phyloP scores from a whole-genome alignment of 345 rosid genomes.

The Hibiscus trionum region DNA sequence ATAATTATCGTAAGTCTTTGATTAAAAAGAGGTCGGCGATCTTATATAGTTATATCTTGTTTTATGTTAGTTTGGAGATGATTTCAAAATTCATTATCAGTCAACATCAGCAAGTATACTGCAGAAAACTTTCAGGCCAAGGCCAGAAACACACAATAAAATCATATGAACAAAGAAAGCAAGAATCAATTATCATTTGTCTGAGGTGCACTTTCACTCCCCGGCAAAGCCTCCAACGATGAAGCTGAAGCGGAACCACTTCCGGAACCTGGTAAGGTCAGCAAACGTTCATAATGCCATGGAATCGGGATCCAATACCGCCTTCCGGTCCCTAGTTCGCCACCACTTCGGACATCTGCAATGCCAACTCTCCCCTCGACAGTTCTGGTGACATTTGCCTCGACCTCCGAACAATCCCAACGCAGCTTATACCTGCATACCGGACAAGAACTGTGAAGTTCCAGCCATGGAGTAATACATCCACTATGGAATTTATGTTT shows the following conservation, averaged over 20 bases:
- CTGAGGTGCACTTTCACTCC: constrained; percentile 9
- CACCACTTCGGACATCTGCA: neutral
- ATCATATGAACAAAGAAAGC: too few species aligned
- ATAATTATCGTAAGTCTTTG: too few species aligned
- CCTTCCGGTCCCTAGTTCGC: constrained; percentile 10
- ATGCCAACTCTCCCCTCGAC: neutral
- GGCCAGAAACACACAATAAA: neutral
- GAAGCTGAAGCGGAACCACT: constrained; percentile 13
- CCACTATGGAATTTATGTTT: constrained; percentile 49
- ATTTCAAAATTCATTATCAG: neutral
- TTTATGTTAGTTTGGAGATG: too few species aligned
- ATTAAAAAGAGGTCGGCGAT: too few species aligned
- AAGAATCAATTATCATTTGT: constrained; percentile 16
- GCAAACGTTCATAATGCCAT: constrained; percentile 25
- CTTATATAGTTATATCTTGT: too few species aligned
- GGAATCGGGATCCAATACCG: constrained; percentile 23
- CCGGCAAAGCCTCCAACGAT: neutral
- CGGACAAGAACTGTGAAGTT: constrained; percentile 56
- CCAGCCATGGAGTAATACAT: constrained; percentile 56
- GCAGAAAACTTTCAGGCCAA: neutral
- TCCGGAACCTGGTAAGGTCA: constrained; percentile 17
- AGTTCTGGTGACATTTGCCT: constrained; percentile 9
- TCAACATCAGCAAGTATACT: neutral
- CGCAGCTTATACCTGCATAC: constrained; percentile 44
- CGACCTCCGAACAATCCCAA: constrained; percentile 18